Evolutionary conservation across 345 rosid species (phyloP).

Genomic region (Citropsis articulata): DNA sequence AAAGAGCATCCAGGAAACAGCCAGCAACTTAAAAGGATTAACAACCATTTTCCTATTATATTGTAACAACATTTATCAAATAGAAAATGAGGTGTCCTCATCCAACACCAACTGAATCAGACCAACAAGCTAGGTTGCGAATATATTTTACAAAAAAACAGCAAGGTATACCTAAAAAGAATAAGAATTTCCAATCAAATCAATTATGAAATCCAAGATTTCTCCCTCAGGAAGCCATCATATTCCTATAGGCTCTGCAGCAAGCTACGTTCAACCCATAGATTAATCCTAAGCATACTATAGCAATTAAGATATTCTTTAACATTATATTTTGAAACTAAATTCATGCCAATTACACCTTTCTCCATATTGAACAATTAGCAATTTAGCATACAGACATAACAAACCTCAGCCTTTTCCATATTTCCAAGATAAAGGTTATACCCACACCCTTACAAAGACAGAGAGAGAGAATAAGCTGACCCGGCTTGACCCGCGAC

Average conservation of each 20-base stretch:
- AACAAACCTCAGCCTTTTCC: conserved; percentile 82
- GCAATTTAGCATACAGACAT: background rate
- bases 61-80: background rate
- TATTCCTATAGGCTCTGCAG: no score
- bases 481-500: no score
- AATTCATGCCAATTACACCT: background rate
- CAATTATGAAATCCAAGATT: background rate
- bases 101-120: no score
- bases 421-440: conserved; percentile 54
- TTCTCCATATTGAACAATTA: background rate
- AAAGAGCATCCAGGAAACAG: background rate
- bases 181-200: background rate
- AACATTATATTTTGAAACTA: background rate
- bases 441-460: no score
- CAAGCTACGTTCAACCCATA: no score
- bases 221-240: no score
- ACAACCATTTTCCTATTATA: no score
- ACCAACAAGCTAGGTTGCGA: no score
- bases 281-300: no score
- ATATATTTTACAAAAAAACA: no score
- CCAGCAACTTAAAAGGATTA: background rate
- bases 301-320: background rate
- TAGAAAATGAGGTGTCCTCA: background rate
- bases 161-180: background rate
- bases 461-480: no score